A percentile compares a stretch with the other conserved stretches of the same genome.
These are phyloP conservation scores for Verticillium tricorpus DNA, from an alignment of 2,329 filamentous ascomycete genomes.

Conservation along the genomic window DNA sequence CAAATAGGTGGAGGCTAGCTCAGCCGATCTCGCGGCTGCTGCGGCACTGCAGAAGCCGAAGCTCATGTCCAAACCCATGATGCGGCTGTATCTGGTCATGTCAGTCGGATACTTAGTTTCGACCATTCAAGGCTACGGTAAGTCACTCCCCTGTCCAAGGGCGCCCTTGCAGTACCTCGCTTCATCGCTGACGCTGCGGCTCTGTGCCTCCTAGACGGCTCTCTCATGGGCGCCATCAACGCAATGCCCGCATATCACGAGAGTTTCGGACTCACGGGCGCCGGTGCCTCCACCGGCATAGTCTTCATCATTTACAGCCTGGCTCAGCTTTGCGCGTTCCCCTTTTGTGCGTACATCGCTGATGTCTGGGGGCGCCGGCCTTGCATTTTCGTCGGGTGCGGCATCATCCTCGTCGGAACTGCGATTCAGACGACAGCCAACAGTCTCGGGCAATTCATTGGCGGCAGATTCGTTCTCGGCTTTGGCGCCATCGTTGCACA, in stretches of 20 bases:
- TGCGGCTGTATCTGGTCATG: constrained; percentile 22
- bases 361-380: constrained; percentile 38
- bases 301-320: constrained; percentile 15
- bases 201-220: constrained; percentile 12
- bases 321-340: constrained; percentile 11
- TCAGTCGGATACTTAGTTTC: constrained; percentile 20
- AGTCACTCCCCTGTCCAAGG: not conserved
- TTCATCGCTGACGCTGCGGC: not conserved
- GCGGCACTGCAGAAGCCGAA: not conserved
- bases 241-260: constrained; percentile 46
- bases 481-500: constrained; percentile 55
- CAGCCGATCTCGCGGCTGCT: too few species aligned
- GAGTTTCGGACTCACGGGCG: constrained; percentile 40
- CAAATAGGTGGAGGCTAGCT: too few species aligned
- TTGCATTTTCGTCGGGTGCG: constrained; percentile 51
- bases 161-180: not conserved
- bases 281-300: constrained; percentile 31
- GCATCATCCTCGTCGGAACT: constrained; percentile 38
- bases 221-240: constrained; percentile 47
- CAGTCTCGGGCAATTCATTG: constrained; percentile 38
- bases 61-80: constrained; percentile 45
- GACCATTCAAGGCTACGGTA: constrained; percentile 21
- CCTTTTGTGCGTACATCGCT: constrained; percentile 2
- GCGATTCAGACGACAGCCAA: constrained; percentile 21
- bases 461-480: constrained; percentile 30